These are phyloP conservation scores for Mycena belliarum DNA, from an alignment of 768 basidiomycete genomes.

Conservation along the genomic window DNA sequence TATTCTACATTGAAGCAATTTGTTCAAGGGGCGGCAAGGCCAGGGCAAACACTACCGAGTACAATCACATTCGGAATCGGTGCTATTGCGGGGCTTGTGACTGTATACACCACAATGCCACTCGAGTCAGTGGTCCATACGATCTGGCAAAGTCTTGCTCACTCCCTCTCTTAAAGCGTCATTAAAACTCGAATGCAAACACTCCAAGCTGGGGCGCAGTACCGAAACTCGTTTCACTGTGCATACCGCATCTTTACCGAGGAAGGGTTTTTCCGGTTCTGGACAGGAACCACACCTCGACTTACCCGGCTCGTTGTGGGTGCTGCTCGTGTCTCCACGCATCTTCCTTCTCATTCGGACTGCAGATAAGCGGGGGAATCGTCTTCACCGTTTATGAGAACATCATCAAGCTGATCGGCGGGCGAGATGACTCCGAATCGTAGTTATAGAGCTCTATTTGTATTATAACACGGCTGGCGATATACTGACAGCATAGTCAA, in stretches of 20 bases:
- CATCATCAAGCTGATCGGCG: slow-evolving; percentile 45
- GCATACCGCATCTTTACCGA: slow-evolving; percentile 93
- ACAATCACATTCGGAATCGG: slow-evolving; percentile 95
- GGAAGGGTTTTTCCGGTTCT: slow-evolving; percentile 89
- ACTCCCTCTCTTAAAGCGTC: slow-evolving; percentile 53
- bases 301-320: slow-evolving; percentile 81
- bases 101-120: slow-evolving; percentile 89
- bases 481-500: not conserved
- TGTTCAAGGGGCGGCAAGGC: slow-evolving; percentile 79
- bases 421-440: not conserved
- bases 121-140: slow-evolving; percentile 56
- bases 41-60: slow-evolving; percentile 82
- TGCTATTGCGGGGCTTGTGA: slow-evolving; percentile 90
- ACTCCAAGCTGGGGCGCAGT: slow-evolving; percentile 76
- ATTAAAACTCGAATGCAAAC: slow-evolving; percentile 99
- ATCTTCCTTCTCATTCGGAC: not conserved
- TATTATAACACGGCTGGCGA: slow-evolving; percentile 9
- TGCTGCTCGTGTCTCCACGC: not conserved
- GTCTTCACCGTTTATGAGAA: slow-evolving; percentile 92
- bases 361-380: slow-evolving; percentile 87
- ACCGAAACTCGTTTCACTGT: slow-evolving; percentile 94
- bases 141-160: not conserved
- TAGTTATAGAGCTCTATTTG: slow-evolving; percentile 1
- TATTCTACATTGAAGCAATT: slow-evolving; percentile 94
- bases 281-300: slow-evolving; percentile 95